Percentiles rank a stretch among this genome's conserved stretches.
Evolutionary conservation across 768 basidiomycete genomes (phyloP).

Genomic region (Kwoniella heveanensis): DNA sequence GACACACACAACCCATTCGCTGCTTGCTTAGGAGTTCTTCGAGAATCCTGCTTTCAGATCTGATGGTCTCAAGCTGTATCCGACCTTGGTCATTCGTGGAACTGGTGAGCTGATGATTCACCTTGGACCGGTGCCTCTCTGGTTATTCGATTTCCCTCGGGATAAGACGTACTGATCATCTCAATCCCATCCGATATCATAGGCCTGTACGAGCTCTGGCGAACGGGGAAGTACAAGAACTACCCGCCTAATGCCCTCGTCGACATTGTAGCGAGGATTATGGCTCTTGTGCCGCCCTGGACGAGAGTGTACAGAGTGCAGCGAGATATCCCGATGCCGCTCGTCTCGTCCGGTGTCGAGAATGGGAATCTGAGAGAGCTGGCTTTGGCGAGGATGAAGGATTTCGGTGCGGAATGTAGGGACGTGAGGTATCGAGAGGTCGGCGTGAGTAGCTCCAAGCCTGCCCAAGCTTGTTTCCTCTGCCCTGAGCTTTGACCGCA

Average conservation of each 20-base stretch:
- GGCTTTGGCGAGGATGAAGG: conserved; percentile 96
- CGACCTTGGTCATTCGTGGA: conserved; percentile 94
- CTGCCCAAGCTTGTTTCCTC: background rate
- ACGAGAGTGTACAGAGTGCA: conserved; percentile 98
- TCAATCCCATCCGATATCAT: no score
- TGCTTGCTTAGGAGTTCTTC: conserved; percentile 84
- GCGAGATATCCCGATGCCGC: conserved; percentile 92
- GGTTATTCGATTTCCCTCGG: background rate
- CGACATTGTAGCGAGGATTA: conserved; percentile 92
- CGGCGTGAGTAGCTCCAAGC: conserved; percentile 65
- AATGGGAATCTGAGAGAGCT: conserved; percentile 97
- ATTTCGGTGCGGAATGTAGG: conserved; percentile 95
- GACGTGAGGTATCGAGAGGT: conserved; percentile 98
- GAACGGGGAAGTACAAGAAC: conserved; percentile 96
- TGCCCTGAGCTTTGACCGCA: conserved; percentile 4
- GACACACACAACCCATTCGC: no score
- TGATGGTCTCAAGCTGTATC: conserved; percentile 97
- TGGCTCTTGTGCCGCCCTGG: conserved; percentile 97
- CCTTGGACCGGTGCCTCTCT: no score
- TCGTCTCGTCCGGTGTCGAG: conserved; percentile 95
- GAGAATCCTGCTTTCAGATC: conserved; percentile 97
- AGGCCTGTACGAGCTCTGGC: conserved; percentile 81
- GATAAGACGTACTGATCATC: no score
- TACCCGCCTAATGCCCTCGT: conserved; percentile 99
- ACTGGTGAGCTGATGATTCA: conserved; percentile 58